Evolutionary conservation across 106 monocot genomes (phyloP), one percentile per base, ranked within the genome.

Genomic region (Allium cepa): DNA sequence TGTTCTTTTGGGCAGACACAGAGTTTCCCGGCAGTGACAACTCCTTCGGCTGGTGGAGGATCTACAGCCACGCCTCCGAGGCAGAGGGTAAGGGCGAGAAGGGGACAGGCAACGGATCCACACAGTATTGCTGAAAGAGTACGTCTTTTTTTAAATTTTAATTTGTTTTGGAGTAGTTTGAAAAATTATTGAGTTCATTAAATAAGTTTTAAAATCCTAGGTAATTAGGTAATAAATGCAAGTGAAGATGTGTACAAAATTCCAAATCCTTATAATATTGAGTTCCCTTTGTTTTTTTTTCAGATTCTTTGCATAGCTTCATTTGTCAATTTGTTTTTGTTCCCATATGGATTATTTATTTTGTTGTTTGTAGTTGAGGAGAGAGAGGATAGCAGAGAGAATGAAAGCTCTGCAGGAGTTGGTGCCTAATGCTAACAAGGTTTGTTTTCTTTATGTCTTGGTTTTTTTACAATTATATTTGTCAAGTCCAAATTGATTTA

Each of bases 91-190:
- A 78, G 94, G 69, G 94, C 94, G 14, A 78, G 90, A 27, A 75
- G 94, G 45, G 94, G 94, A 10, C 94, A 94, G 78, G 94, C 94
- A 52, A 94, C 94, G 47, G 94, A 94, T 76, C 94, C 94, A 3
- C 94, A 94, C 71, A 94, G 94, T 64, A 94, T 94, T 53, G 94
- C 94, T 61, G 94, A 94, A 71, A 74, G 94, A 68, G 94, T 94
- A 90, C 69, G 81, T 65, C 15, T 15, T 64, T 48, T 49, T 64
- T 49, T 49, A 4, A 7, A 2, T 55, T 55, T 12, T 55, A 11
- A 0, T 27, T 46, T 71, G 12, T 10, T 6, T 46, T 26, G 53
- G 15, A 55, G 7, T 9, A 59, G 22, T 9, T 13, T 59, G n/a
- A 59, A 18, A 59, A 59, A 50, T 59, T 17, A 50, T 62, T 46